These are phyloP conservation scores for Botrytis paeoniae DNA, from an alignment of 2,329 filamentous ascomycete species.

Conservation along the genomic window DNA sequence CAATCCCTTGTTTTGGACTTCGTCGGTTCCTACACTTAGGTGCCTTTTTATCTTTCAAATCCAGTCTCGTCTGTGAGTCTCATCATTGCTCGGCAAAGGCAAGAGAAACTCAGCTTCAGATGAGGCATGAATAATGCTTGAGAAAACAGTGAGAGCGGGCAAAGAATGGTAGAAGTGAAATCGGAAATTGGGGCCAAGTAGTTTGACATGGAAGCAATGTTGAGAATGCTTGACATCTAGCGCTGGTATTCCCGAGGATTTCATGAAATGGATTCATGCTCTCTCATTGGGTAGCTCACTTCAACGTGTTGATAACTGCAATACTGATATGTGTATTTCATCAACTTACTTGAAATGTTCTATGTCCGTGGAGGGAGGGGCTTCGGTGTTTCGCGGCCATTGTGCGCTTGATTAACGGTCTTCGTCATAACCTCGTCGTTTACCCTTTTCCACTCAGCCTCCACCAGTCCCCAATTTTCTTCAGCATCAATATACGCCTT, in stretches of 20 bases:
- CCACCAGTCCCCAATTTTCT: neutral
- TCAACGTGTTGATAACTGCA: neutral
- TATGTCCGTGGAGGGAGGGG: neutral
- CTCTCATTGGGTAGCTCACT: neutral
- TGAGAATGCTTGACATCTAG: too few species aligned
- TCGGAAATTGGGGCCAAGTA: too few species aligned
- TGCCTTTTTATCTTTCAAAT: neutral
- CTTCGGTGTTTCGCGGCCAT: neutral
- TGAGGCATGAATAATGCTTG: neutral
- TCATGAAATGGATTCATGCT: neutral
- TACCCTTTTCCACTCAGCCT: neutral
- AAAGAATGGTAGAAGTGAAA: neutral
- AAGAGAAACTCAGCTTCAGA: neutral
- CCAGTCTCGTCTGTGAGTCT: rapidly evolving
- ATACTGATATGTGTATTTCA: neutral
- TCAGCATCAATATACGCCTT: neutral
- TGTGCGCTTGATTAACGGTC: neutral
- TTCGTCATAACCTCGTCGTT: neutral
- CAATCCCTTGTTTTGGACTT: neutral
- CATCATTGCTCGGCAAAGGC: neutral
- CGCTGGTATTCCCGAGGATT: neutral
- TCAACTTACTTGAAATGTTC: neutral
- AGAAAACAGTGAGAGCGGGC: neutral
- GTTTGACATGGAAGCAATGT: neutral
- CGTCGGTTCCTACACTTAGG: neutral